Evolutionary conservation across 805 yeast genomes (phyloP).

Genomic region (Candida anglica): DNA sequence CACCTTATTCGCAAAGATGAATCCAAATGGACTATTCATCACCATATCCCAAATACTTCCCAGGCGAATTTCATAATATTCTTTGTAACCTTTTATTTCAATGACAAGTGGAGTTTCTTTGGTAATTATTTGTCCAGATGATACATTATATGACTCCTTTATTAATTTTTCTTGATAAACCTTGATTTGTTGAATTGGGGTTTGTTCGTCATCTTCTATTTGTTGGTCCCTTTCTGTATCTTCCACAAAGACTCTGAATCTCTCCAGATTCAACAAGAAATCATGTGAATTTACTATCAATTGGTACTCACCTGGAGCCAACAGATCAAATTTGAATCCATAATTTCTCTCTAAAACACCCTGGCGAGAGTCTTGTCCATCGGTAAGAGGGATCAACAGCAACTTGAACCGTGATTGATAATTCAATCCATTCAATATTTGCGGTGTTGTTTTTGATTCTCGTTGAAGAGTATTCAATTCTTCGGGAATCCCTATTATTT

Average conservation of each 20-base stretch:
- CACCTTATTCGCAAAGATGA: slow-evolving; percentile 31
- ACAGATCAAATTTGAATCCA: slow-evolving; percentile 17
- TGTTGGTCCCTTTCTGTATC: slow-evolving; percentile 7
- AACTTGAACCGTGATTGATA: too few species aligned
- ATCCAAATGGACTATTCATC: slow-evolving; percentile 38
- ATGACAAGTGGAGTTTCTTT: slow-evolving; percentile 16
- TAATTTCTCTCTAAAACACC: slow-evolving; percentile 20
- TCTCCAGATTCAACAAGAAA: slow-evolving; percentile 19
- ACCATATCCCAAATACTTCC: slow-evolving; percentile 29
- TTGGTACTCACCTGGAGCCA: slow-evolving; percentile 30
- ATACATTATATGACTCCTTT: slow-evolving; percentile 10
- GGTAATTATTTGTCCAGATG: slow-evolving; percentile 13
- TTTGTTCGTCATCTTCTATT: background rate
- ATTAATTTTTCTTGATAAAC: slow-evolving; percentile 20
- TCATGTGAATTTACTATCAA: slow-evolving; percentile 33
- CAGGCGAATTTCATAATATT: slow-evolving; percentile 30
- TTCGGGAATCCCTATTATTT: too few species aligned
- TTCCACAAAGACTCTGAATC: slow-evolving; percentile 23
- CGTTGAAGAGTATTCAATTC: too few species aligned
- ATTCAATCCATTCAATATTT: slow-evolving; percentile 31
- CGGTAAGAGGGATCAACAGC: too few species aligned
- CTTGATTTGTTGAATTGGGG: slow-evolving; percentile 6
- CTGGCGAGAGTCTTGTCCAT: too few species aligned
- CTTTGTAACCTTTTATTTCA: slow-evolving; percentile 16
- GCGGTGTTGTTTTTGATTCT: too few species aligned